Evolutionary conservation across 768 basidiomycete genomes (phyloP), one percentile per base, ranked within the genome.

Genomic region (Calocybe cyanea): DNA sequence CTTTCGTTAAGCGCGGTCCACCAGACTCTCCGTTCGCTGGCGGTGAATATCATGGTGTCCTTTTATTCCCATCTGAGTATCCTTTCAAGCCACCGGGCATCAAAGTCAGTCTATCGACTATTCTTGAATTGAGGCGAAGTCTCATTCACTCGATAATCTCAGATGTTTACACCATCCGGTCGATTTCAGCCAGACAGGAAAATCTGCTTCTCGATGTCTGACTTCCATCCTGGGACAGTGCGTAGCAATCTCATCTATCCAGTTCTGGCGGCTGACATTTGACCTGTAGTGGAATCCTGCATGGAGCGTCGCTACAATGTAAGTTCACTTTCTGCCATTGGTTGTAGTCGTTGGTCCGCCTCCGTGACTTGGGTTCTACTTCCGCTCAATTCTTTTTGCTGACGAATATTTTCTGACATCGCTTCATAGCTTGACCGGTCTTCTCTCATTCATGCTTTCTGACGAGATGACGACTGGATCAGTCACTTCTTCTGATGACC

Each of bases 181-280:
- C 81, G 92, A 48, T 94, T 94, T 67, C 81, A 87, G 54, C 88
- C 89, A 17, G 89, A 92, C 73, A 84, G 82, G 70, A 96, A 93
- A 76, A 96, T 98, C 45, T 97, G 94, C 63, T 95, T 96, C 69
- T 95, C 92, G 18, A 96, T 98, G 92, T 92, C 91, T 3, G 91
- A 93, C 64, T 93, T 92, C 60, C 92, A 93, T 59, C 90, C 92
- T 0, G 90, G 89, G 50, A 78, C 87, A 10, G 89, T 91, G 55
- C 62, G 87, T 77, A 4, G 8, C 28, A n/a, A n/a, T 28, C 30
- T n/a, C 30, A 51, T 35, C 35, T 15, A 20, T 28, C 19, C 2
- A 4, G 19, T 28, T 15, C 7, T 17, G 18, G 2, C 24, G 52
- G 47, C 34, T 43, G 36, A 41, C 33, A 36, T 32, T 23, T 18